These are phyloP conservation scores for Wallacemonas sp. DNA, from an alignment of 208 protist species.

Conservation along the genomic window DNA sequence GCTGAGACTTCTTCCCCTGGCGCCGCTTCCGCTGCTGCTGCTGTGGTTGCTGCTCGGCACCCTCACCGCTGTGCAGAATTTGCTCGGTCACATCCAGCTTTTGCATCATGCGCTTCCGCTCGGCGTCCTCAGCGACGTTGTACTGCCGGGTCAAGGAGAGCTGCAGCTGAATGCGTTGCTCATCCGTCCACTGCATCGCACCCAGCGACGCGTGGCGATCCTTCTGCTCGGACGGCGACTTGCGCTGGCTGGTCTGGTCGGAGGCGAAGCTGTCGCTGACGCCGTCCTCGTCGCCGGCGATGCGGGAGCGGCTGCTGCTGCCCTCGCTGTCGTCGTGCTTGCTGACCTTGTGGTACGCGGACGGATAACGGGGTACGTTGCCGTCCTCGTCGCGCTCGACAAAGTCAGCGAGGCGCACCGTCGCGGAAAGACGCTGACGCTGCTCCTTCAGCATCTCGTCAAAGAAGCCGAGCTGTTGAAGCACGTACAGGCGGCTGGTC, in stretches of 20 bases:
- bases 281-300: not conserved
- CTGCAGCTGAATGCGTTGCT: constrained; percentile 87
- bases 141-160: constrained; percentile 83
- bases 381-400: constrained; percentile 80
- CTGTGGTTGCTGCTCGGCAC: constrained; percentile 4
- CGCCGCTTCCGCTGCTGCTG: constrained; percentile 4
- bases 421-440: constrained; percentile 57
- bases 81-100: constrained; percentile 28
- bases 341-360: constrained; percentile 22
- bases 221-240: constrained; percentile 26
- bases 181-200: constrained; percentile 77
- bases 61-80: constrained; percentile 14
- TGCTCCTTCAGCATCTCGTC: constrained; percentile 81
- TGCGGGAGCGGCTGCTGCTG: not conserved
- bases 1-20: not conserved
- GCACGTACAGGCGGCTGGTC: constrained; percentile 68
- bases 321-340: constrained; percentile 17
- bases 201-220: constrained; percentile 12
- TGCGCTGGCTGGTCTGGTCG: constrained; percentile 8
- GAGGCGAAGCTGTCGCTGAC: not conserved
- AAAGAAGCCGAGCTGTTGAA: constrained; percentile 81
- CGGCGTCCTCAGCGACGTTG: constrained; percentile 59
- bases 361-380: constrained; percentile 52
- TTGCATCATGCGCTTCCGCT: constrained; percentile 50
- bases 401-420: constrained; percentile 70